Percentiles rank a stretch among this genome's conserved stretches.
phyloP scores from a whole-genome alignment of 2,329 filamentous ascomycete species.

The Biscogniauxia sp. region DNA sequence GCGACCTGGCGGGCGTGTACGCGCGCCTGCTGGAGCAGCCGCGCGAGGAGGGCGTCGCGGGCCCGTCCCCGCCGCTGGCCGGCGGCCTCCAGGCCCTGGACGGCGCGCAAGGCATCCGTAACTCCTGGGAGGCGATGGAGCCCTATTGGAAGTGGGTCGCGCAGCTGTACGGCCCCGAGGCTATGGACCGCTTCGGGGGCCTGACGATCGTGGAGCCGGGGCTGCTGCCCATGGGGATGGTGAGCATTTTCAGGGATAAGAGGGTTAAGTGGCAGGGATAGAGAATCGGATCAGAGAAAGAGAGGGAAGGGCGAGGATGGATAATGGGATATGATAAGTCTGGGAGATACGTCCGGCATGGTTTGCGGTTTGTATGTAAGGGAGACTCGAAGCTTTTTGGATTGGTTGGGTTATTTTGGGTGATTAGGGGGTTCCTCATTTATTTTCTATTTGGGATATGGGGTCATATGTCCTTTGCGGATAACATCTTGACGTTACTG shows the following conservation, averaged over 20 bases:
- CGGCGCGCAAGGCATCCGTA: too few relatives aligned
- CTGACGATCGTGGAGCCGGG: constrained; percentile 44
- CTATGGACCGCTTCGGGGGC: constrained; percentile 43
- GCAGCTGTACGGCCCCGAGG: constrained; percentile 43
- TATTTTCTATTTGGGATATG: too few relatives aligned
- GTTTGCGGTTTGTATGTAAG: too few relatives aligned
- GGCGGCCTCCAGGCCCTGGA: constrained; percentile 25
- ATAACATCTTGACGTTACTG: too few relatives aligned
- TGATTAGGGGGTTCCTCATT: too few relatives aligned
- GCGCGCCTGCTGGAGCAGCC: constrained; percentile 36
- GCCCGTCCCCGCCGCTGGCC: constrained; percentile 22
- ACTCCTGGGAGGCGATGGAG: constrained; percentile 34
- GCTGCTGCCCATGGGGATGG: constrained; percentile 47
- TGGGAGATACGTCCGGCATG: too few relatives aligned
- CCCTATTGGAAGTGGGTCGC: constrained; percentile 49
- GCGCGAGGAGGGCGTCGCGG: constrained; percentile 23
- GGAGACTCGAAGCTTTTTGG: too few relatives aligned
- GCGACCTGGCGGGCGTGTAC: constrained; percentile 36
- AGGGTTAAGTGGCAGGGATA: constrained; percentile 42
- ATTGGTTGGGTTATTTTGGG: too few relatives aligned
- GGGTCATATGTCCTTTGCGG: too few relatives aligned
- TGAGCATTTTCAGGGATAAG: constrained; percentile 42
- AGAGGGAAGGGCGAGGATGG: too few relatives aligned
- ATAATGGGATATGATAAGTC: too few relatives aligned
- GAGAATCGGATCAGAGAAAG: background rate